Conservation (phyloP, 1,284 basidiomycete genomes). For the Ustilago vetiveriae region DNA sequence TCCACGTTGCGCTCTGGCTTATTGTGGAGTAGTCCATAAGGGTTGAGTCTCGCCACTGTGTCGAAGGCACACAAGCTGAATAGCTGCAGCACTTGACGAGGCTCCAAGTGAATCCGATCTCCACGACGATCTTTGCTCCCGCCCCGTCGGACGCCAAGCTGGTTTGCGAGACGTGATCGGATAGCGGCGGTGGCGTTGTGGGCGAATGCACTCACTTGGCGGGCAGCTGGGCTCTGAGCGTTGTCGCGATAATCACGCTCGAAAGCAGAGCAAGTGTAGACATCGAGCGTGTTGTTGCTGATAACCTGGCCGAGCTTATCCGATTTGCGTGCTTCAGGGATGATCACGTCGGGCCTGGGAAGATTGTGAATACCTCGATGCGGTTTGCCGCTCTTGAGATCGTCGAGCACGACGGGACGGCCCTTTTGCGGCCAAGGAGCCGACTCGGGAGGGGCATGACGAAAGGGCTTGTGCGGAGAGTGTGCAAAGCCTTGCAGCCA, state of each 20-base stretch:
- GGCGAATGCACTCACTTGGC: constrained; percentile 21
- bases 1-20: constrained; percentile 19
- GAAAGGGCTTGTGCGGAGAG: constrained; percentile 25
- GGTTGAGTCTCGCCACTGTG: constrained; percentile 35
- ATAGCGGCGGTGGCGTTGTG: constrained; percentile 18
- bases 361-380: constrained; percentile 25
- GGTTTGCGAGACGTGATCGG: constrained; percentile 17
- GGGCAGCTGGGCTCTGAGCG: constrained; percentile 18
- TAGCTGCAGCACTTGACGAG: constrained; percentile 33
- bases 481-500: constrained; percentile 39
- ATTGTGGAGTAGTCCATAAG: constrained; percentile 21
- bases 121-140: constrained; percentile 29
- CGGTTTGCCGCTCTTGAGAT: constrained; percentile 25
- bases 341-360: constrained; percentile 42
- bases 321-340: constrained; percentile 34
- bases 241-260: constrained; percentile 34
- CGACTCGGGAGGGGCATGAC: constrained; percentile 32
- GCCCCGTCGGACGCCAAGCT: constrained; percentile 19
- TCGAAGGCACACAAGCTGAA: constrained; percentile 46
- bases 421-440: constrained; percentile 45
- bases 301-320: constrained; percentile 27
- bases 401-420: constrained; percentile 13
- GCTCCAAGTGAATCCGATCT: constrained; percentile 22
- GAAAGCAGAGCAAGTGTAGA: constrained; percentile 41
- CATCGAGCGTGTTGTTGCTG: constrained; percentile 48